phyloP scores from a whole-genome alignment of 2,329 filamentous ascomycete genomes.

The Penicillium sp. region DNA sequence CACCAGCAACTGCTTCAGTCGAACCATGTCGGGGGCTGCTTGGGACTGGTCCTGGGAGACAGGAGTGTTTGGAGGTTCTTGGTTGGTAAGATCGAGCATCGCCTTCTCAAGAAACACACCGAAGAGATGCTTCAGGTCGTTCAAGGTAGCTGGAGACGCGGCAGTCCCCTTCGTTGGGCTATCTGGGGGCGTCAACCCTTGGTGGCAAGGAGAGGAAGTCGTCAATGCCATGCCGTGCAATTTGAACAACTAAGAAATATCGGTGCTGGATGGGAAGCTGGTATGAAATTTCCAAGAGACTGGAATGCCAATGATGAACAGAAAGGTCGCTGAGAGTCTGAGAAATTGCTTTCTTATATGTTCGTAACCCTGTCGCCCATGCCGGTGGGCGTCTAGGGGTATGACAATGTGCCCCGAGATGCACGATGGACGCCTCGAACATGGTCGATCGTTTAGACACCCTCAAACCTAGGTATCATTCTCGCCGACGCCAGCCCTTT shows the following conservation, averaged over 20 bases:
- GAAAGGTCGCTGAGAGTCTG: background rate
- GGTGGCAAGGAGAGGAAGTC: background rate
- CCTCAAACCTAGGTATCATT: too few relatives aligned
- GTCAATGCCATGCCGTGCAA: background rate
- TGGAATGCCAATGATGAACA: background rate
- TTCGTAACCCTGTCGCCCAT: background rate
- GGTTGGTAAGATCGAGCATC: too few relatives aligned
- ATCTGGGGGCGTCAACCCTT: background rate
- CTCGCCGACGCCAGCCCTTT: too few relatives aligned
- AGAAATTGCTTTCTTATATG: background rate
- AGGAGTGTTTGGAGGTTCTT: too few relatives aligned
- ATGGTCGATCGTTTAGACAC: too few relatives aligned
- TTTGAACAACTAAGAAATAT: background rate
- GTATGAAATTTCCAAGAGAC: background rate
- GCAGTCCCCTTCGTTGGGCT: background rate
- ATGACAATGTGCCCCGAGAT: too few relatives aligned
- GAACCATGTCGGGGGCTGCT: slow-evolving; percentile 4
- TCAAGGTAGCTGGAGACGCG: background rate
- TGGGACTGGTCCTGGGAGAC: too few relatives aligned
- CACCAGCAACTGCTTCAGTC: slow-evolving; percentile 1
- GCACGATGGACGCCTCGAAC: too few relatives aligned
- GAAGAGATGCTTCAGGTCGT: too few relatives aligned
- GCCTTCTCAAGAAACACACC: background rate
- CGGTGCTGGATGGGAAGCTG: background rate
- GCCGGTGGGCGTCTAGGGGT: background rate